Evolutionary conservation across 1,139 yeast species (phyloP).

Genomic region (Pichia sp.): DNA sequence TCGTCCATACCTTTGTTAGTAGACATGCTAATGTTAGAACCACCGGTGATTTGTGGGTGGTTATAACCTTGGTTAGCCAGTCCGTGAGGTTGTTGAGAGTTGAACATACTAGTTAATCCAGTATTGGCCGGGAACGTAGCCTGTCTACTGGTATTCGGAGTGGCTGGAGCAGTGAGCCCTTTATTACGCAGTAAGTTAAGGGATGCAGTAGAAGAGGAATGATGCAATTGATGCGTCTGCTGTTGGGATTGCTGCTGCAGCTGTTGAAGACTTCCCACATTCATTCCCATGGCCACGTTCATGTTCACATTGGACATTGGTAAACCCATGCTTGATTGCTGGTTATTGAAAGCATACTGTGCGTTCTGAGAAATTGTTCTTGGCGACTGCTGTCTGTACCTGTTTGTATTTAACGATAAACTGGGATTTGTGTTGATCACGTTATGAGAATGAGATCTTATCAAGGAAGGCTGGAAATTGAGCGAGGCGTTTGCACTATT

Average conservation of each 20-base stretch:
- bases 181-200: slow-evolving; percentile 24
- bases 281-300: background rate
- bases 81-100: slow-evolving; percentile 11
- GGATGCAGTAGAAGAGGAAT: slow-evolving; percentile 31
- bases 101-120: slow-evolving; percentile 6
- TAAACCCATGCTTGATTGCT: slow-evolving; percentile 11
- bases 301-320: slow-evolving; percentile 3
- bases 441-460: slow-evolving; percentile 32
- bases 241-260: slow-evolving; percentile 19
- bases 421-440: slow-evolving; percentile 26
- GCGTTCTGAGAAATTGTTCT: slow-evolving; percentile 27
- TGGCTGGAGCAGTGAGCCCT: slow-evolving; percentile 23
- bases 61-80: slow-evolving; percentile 16
- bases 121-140: slow-evolving; percentile 14
- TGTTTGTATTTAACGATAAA: slow-evolving; percentile 24
- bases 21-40: slow-evolving; percentile 20
- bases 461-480: slow-evolving; percentile 22
- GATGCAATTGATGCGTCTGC: slow-evolving; percentile 21
- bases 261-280: slow-evolving; percentile 9
- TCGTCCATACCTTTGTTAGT: slow-evolving; percentile 20
- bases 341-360: slow-evolving; percentile 17
- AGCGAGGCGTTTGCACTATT: background rate
- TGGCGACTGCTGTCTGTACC: slow-evolving; percentile 33
- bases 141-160: slow-evolving; percentile 20
- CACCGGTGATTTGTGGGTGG: slow-evolving; percentile 28